These are phyloP conservation scores for Talaromyces piceae DNA, from an alignment of 2,329 filamentous ascomycete genomes.

Conservation along the genomic window DNA sequence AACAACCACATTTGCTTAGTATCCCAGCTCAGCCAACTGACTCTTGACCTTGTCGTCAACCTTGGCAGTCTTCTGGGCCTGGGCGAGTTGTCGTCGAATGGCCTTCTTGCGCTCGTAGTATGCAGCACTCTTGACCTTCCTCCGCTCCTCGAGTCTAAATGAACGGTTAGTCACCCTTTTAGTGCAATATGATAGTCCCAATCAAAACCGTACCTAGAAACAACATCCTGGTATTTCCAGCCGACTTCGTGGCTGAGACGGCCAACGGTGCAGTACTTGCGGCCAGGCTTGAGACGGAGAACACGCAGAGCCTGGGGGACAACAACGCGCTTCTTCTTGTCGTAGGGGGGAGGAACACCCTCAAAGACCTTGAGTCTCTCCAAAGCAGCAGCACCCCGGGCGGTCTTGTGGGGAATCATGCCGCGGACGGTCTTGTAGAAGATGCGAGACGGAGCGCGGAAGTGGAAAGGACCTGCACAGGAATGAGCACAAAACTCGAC, in stretches of 20 bases:
- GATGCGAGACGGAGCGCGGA: conserved; percentile 97
- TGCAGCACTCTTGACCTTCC: conserved; percentile 97
- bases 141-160: conserved; percentile 88
- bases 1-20: conserved; percentile 55
- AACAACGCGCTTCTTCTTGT: conserved; percentile 99
- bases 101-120: conserved; percentile 99
- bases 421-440: conserved; percentile 99
- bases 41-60: conserved; percentile 79
- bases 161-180: neutral
- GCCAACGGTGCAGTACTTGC: conserved; percentile 99
- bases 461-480: conserved; percentile 87
- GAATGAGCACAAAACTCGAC: conserved; percentile 12
- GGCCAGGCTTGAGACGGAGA: conserved; percentile 92
- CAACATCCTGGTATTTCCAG: conserved; percentile 99
- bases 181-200: conserved; percentile 2
- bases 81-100: conserved; percentile 77
- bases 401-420: conserved; percentile 99
- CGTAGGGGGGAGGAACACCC: conserved; percentile 96
- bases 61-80: conserved; percentile 87
- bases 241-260: conserved; percentile 97
- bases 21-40: conserved; percentile 84
- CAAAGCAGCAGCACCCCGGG: conserved; percentile 89
- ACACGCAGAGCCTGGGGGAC: conserved; percentile 97
- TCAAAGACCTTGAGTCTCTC: conserved; percentile 99
- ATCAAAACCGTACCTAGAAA: conserved; percentile 66